These are phyloP conservation scores for Yamadazyma diddensiae DNA, from an alignment of 1,139 yeast species.

Conservation along the genomic window DNA sequence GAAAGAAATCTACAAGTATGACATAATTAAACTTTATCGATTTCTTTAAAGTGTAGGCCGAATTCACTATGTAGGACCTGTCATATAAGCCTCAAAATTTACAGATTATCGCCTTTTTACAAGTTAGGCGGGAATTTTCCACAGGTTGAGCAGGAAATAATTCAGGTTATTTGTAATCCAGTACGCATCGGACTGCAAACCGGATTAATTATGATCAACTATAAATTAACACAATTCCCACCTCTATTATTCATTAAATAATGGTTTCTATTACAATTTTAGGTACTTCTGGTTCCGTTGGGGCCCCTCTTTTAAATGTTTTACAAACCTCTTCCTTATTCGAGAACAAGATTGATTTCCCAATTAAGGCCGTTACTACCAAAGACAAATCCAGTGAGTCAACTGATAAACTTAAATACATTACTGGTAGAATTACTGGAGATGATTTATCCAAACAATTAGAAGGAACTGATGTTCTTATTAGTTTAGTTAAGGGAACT, in stretches of 20 bases:
- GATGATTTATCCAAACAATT: constrained; percentile 32
- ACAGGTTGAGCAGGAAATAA: too few species aligned
- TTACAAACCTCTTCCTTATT: constrained; percentile 41
- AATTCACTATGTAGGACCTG: too few species aligned
- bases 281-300: constrained; percentile 54
- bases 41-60: too few species aligned
- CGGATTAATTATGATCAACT: too few species aligned
- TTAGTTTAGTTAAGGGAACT: constrained; percentile 38
- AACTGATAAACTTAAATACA: constrained; percentile 40
- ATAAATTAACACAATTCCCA: too few species aligned
- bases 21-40: too few species aligned
- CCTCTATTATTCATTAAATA: not conserved
- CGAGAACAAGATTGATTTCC: constrained; percentile 33
- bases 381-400: constrained; percentile 21
- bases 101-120: too few species aligned
- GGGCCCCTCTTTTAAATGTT: constrained; percentile 45
- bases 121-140: too few species aligned
- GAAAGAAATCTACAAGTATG: too few species aligned
- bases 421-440: constrained; percentile 24
- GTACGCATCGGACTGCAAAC: too few species aligned
- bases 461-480: constrained; percentile 48
- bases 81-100: too few species aligned
- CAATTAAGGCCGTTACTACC: constrained; percentile 49
- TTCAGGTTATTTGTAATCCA: too few species aligned
- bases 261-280: constrained; percentile 45